Percentiles rank a stretch among this genome's conserved stretches.
These are phyloP conservation scores for Candida nonsorbophila DNA, from an alignment of 805 yeast genomes.

Conservation along the genomic window DNA sequence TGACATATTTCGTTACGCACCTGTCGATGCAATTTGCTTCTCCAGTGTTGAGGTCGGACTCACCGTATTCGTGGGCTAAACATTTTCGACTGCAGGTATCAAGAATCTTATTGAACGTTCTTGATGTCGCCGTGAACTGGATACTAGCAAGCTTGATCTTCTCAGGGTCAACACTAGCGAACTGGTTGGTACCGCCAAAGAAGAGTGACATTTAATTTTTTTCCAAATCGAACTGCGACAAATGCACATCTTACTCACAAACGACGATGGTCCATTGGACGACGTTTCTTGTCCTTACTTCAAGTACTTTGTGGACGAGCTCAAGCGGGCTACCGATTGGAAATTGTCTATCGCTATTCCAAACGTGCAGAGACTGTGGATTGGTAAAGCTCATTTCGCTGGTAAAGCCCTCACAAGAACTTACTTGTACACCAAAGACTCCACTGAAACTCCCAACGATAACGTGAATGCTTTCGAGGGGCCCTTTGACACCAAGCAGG, in stretches of 20 bases:
- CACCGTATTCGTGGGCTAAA: slow-evolving; percentile 80
- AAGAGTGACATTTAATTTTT: slow-evolving; percentile 71
- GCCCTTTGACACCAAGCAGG: slow-evolving; percentile 55
- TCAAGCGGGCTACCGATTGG: slow-evolving; percentile 70
- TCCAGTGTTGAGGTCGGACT: slow-evolving; percentile 79
- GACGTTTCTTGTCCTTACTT: slow-evolving; percentile 79
- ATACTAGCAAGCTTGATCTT: slow-evolving; percentile 59
- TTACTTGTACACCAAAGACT: slow-evolving; percentile 52
- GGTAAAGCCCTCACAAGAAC: slow-evolving; percentile 58
- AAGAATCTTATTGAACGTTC: slow-evolving; percentile 53
- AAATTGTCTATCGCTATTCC: slow-evolving; percentile 81
- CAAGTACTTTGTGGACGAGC: slow-evolving; percentile 70
- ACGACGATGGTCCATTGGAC: slow-evolving; percentile 94
- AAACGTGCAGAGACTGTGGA: slow-evolving; percentile 87
- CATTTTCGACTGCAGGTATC: slow-evolving; percentile 70
- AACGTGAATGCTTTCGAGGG: slow-evolving; percentile 51
- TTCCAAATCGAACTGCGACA: too few relatives aligned
- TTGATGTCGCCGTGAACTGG: slow-evolving; percentile 61
- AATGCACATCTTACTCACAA: slow-evolving; percentile 63
- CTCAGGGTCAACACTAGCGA: slow-evolving; percentile 47
- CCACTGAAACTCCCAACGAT: slow-evolving; percentile 42
- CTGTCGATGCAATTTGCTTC: slow-evolving; percentile 79
- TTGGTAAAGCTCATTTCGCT: slow-evolving; percentile 94
- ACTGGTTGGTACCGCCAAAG: slow-evolving; percentile 42
- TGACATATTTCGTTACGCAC: slow-evolving; percentile 80